phyloP scores from a whole-genome alignment of 1,139 yeast genomes.

The Yamadazyma aaseri region DNA sequence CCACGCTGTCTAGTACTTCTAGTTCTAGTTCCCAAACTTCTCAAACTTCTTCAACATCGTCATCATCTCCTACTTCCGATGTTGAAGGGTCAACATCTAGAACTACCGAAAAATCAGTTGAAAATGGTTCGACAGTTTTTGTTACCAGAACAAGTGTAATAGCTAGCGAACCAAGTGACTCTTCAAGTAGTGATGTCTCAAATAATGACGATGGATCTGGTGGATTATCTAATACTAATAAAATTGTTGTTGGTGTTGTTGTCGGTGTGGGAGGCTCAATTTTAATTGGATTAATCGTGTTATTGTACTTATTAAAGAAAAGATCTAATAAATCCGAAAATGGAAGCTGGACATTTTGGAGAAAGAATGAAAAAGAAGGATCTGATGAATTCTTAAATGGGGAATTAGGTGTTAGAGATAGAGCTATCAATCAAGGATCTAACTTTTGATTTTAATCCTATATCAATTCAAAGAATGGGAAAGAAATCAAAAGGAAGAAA shows the following conservation, averaged over 20 bases:
- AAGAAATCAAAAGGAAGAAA: too few relatives aligned
- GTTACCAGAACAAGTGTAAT: conserved; percentile 40
- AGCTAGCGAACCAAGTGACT: conserved; percentile 28
- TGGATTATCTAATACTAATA: conserved; percentile 45
- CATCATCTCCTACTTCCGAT: neutral
- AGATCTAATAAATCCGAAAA: conserved; percentile 27
- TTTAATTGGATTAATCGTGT: conserved; percentile 34
- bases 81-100: conserved; percentile 13
- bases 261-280: conserved; percentile 52
- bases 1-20: neutral
- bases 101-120: conserved; percentile 33
- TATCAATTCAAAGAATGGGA: too few relatives aligned
- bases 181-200: conserved; percentile 14
- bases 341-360: conserved; percentile 54
- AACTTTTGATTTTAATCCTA: conserved; percentile 36
- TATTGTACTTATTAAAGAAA: conserved; percentile 38
- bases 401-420: conserved; percentile 51
- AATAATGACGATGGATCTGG: conserved; percentile 12
- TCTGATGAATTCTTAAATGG: conserved; percentile 62
- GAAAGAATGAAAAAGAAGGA: conserved; percentile 45
- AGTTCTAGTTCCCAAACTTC: neutral
- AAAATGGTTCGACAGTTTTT: conserved; percentile 37
- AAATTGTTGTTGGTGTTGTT: conserved; percentile 50
- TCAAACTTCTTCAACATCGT: neutral
- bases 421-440: conserved; percentile 48